Conservation (phyloP, 2,329 filamentous ascomycete genomes). For the Scytalidium sp. region DNA sequence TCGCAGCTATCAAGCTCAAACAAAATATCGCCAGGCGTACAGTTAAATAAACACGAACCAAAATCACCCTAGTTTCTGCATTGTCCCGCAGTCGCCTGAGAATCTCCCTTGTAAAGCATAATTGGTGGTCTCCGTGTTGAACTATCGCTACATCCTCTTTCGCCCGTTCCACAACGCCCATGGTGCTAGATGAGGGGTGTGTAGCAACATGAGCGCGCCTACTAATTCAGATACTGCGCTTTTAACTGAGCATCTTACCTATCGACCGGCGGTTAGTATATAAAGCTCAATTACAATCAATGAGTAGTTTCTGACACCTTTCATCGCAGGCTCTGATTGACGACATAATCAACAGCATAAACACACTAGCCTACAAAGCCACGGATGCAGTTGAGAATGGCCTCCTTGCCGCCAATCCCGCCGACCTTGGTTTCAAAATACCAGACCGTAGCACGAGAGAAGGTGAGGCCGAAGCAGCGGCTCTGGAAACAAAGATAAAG, state of each 20-base stretch:
- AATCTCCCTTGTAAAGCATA: too few relatives aligned
- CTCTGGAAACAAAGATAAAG: slow-evolving; percentile 47
- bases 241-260: slow-evolving; percentile 93
- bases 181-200: background rate
- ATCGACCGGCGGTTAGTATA: slow-evolving; percentile 77
- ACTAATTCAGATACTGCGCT: slow-evolving; percentile 51
- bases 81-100: too few relatives aligned
- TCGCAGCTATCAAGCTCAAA: too few relatives aligned
- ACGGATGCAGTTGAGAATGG: slow-evolving; percentile 85
- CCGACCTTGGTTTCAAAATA: slow-evolving; percentile 74
- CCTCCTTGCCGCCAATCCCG: slow-evolving; percentile 69
- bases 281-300: background rate
- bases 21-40: too few relatives aligned
- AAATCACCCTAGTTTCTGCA: too few relatives aligned
- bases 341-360: slow-evolving; percentile 96
- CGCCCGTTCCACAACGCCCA: background rate
- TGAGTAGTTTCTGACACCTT: slow-evolving; percentile 5
- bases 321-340: slow-evolving; percentile 76
- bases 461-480: slow-evolving; percentile 35
- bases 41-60: too few relatives aligned
- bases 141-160: background rate
- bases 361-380: slow-evolving; percentile 87
- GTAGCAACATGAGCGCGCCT: slow-evolving; percentile 19
- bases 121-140: background rate
- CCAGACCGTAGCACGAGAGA: slow-evolving; percentile 39